These are phyloP conservation scores for Kwoniella heveanensis DNA, from an alignment of 768 basidiomycete genomes.

Conservation along the genomic window DNA sequence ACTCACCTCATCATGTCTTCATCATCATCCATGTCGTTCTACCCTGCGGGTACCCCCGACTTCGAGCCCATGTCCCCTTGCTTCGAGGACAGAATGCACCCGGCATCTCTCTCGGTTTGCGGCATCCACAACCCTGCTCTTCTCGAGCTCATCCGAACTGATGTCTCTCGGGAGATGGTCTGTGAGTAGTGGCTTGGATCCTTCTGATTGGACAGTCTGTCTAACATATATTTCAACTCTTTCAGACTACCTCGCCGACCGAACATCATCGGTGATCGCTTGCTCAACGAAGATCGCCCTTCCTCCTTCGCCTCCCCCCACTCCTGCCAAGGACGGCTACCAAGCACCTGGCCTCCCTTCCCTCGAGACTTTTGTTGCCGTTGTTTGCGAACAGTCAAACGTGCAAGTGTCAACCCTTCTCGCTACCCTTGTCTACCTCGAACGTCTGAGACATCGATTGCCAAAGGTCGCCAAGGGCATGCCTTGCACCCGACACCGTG, in stretches of 20 bases:
- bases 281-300: constrained; percentile 54
- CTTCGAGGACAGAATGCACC: constrained; percentile 54
- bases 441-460: constrained; percentile 76
- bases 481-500: constrained; percentile 72
- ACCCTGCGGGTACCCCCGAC: constrained; percentile 43
- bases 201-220: background rate
- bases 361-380: constrained; percentile 82
- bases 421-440: constrained; percentile 87
- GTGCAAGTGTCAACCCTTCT: constrained; percentile 90
- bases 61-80: constrained; percentile 45
- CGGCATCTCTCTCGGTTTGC: constrained; percentile 50
- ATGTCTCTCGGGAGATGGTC: constrained; percentile 83
- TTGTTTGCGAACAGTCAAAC: constrained; percentile 77
- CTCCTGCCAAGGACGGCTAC: constrained; percentile 62
- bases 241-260: constrained; percentile 70
- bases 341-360: constrained; percentile 61
- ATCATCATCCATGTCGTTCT: constrained; percentile 34
- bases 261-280: constrained; percentile 73
- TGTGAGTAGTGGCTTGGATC: constrained; percentile 52
- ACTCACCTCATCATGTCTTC: constrained; percentile 16
- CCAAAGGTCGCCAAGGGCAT: constrained; percentile 80
- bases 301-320: constrained; percentile 70
- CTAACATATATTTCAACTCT: background rate
- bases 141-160: constrained; percentile 73
- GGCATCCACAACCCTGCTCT: constrained; percentile 75